Conservation (phyloP, 768 basidiomycete genomes). For the Macrolepiota albuminosa region DNA sequence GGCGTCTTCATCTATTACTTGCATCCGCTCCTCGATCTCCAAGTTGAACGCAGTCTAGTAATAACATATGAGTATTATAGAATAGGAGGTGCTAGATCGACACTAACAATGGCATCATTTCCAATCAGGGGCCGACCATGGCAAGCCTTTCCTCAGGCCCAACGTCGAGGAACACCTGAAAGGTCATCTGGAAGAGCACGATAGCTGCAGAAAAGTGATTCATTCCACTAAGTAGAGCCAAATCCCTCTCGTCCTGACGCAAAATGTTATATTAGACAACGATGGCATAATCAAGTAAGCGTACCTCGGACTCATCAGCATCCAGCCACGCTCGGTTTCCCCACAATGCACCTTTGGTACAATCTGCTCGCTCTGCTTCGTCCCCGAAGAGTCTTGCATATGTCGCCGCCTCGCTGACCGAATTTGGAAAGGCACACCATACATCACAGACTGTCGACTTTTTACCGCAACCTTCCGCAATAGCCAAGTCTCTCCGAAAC, state of each 20-base stretch:
- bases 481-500: conserved; percentile 55
- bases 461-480: conserved; percentile 55
- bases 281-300: not conserved
- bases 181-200: conserved; percentile 48
- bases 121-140: conserved; percentile 46
- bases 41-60: conserved; percentile 10
- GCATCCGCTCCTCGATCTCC: conserved; percentile 11
- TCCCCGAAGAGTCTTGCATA: conserved; percentile 57
- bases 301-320: conserved; percentile 48
- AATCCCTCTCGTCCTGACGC: conserved; percentile 49
- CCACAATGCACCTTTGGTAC: conserved; percentile 46
- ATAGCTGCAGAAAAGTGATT: conserved; percentile 67
- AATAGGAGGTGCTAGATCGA: not conserved
- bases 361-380: conserved; percentile 41
- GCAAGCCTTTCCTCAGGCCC: conserved; percentile 41
- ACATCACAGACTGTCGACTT: conserved; percentile 42
- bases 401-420: conserved; percentile 51
- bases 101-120: conserved; percentile 46
- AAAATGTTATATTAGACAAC: not conserved
- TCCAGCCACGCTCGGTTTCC: conserved; percentile 60
- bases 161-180: conserved; percentile 54
- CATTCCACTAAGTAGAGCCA: conserved; percentile 41
- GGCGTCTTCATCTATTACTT: not conserved
- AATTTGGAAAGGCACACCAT: conserved; percentile 58
- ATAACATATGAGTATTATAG: not conserved